Evolutionary conservation across 208 protist genomes (phyloP), one percentile per base, ranked within the genome.

Genomic region (Leishmania arabica): DNA sequence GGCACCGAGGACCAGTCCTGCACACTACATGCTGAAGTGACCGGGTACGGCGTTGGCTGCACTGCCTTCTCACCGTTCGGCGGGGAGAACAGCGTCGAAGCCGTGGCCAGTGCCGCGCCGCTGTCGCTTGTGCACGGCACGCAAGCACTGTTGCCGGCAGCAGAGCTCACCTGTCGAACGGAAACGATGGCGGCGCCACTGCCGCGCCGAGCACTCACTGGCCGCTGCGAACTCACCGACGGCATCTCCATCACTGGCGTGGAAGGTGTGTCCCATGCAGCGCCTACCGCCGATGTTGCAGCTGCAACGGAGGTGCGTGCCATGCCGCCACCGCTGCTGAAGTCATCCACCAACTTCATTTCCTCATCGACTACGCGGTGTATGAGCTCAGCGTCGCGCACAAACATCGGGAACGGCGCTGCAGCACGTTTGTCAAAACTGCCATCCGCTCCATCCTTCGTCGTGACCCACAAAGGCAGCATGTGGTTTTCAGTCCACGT

Each of bases 1-100:
- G 87, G 84, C 47, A 73, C 73, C 13, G 86, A 86, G 9, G 87
- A 90, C 88, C 90, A 95, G 76, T 95, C 85, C 51, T 81, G 58
- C 13, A 80, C 37, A 56, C 92, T 90, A 70, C 81, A 88, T 13
- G 81, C 79, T 8, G 88, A 85, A 15, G 86, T 89, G 47, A 90
- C 83, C 1, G 86, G 80, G 74, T 86, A 92, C 31, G 86, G 86
- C 31, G 78, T 87, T 53, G 88, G 78, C 47, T 40, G 77, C 69
- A 45, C 47, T 11, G 49, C 37, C 49, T 49, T 49, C 54, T 54
- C 47, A 72, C 51, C 53, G 19, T 47, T 58, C 4, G 40, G 40
- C 49, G 37, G 37, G 3, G 60, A 58, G 54, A 54, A 54, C 71
- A 34, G 24, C 40, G 54, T 60, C 37, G 62, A 40, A 5, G 47